These are phyloP conservation scores for Akanthomyces lecanii DNA, from an alignment of 2,329 filamentous ascomycete species.

Conservation along the genomic window DNA sequence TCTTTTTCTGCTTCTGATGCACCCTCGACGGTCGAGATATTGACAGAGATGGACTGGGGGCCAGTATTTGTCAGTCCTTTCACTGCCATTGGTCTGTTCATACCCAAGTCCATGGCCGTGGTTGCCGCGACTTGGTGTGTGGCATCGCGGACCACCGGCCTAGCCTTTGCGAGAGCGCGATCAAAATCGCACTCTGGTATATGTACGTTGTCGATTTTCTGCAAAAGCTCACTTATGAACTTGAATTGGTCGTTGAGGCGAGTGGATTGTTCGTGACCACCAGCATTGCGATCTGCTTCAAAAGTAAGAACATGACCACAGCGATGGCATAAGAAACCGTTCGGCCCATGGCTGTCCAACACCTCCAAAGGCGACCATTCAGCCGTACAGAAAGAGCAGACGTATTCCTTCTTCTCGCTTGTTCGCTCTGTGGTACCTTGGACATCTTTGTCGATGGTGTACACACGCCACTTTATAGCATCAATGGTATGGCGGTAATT, in stretches of 20 bases:
- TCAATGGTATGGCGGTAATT: slow-evolving; percentile 93
- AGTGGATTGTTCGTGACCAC: slow-evolving; percentile 68
- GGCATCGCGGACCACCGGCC: slow-evolving; percentile 62
- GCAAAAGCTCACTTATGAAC: slow-evolving; percentile 71
- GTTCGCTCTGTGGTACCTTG: slow-evolving; percentile 77
- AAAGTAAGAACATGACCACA: slow-evolving; percentile 64
- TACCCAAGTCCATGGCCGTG: slow-evolving; percentile 50
- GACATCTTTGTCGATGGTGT: slow-evolving; percentile 81
- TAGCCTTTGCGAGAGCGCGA: slow-evolving; percentile 57
- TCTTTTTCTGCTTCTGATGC: slow-evolving; percentile 63
- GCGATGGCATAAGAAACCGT: slow-evolving; percentile 78
- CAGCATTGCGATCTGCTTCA: slow-evolving; percentile 62
- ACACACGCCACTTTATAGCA: slow-evolving; percentile 91
- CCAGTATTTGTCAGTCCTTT: slow-evolving; percentile 63
- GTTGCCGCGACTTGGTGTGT: slow-evolving; percentile 61
- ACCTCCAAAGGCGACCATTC: slow-evolving; percentile 91
- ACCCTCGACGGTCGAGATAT: slow-evolving; percentile 62
- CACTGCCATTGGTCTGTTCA: slow-evolving; percentile 61
- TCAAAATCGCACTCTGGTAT: slow-evolving; percentile 75
- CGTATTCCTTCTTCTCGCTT: slow-evolving; percentile 86
- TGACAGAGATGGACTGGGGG: slow-evolving; percentile 65
- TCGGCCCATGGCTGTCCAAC: slow-evolving; percentile 65
- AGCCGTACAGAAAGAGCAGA: slow-evolving; percentile 73
- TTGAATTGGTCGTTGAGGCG: slow-evolving; percentile 75
- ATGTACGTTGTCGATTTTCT: slow-evolving; percentile 68